Evolutionary conservation across 1,284 basidiomycete genomes (phyloP), one percentile per base, ranked within the genome.

Genomic region (Trichosporon sp.): DNA sequence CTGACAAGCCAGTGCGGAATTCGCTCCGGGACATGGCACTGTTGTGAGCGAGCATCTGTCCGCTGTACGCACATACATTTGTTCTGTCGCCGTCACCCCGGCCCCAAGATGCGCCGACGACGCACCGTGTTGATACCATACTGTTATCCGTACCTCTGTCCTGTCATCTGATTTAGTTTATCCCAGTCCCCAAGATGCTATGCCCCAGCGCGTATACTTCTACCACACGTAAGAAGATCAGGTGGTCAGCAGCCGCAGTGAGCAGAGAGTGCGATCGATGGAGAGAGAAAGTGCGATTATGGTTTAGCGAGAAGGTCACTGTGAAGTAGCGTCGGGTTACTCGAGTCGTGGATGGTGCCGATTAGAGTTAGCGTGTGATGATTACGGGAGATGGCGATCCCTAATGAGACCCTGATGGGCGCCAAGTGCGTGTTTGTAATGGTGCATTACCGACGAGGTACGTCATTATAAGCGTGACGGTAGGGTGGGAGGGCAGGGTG

Each of bases 21-120:
- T 70, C 68, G 46, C 66, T 75, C 21, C 74, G 74, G 21, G 70
- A 70, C 37, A 75, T 75, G 74, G 72, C 72, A 2, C 73, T 75
- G 59, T 65, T 75, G 43, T 75, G 68, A 48, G 3, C 59, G 14
- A 21, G 14, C 26, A 26, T 11, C 59, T 6, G 12, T 21, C 26
- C 43, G 19, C n/a, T 35, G 46, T 54, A 51, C 64, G 46, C 54
- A 26, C 35, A 65, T 43, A 64, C 26, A 26, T 54, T 56, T 21
- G 11, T 19, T n/a, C 65, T 35, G 26, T 48, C 65, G 40, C 21
- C 26, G n/a, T 46, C 26, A 1, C 40, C n/a, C 11, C n/a, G 40
- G 12, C 7, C 26, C 26, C 31, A 4, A 10, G 40, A 48, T n/a
- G n/a, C 12, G 40, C 21, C 43, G 40, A 16, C 40, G 19, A 16